These are phyloP conservation scores for Omphalotus guepiniiformis DNA, from an alignment of 768 basidiomycete species.

Conservation along the genomic window DNA sequence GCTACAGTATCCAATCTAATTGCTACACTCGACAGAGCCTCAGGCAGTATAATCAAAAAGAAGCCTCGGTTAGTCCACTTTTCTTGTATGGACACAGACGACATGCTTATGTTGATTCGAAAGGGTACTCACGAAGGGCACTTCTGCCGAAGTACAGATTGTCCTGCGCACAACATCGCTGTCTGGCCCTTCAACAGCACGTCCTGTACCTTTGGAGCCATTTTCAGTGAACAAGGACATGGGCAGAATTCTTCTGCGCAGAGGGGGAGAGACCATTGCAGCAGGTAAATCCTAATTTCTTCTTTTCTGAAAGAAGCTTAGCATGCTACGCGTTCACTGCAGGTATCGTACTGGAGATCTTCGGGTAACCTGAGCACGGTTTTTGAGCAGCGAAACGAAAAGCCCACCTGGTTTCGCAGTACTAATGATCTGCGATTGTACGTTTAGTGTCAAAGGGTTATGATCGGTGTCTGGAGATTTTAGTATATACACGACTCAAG, in stretches of 20 bases:
- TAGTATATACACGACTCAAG: too few species aligned
- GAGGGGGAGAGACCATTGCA: conserved; percentile 91
- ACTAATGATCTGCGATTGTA: too few species aligned
- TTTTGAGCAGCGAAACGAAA: too few species aligned
- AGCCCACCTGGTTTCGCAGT: too few species aligned
- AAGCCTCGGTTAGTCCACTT: conserved; percentile 67
- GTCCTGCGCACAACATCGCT: conserved; percentile 56
- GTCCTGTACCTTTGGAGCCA: conserved; percentile 81
- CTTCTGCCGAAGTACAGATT: conserved; percentile 84
- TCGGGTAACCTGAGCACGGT: too few species aligned
- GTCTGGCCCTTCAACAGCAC: conserved; percentile 40
- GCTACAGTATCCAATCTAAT: conserved; percentile 81
- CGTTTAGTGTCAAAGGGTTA: too few species aligned
- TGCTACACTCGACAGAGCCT: conserved; percentile 73
- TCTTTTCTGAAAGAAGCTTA: neutral
- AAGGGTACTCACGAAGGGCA: conserved; percentile 83
- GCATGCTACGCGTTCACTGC: conserved; percentile 3
- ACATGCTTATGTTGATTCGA: conserved; percentile 21
- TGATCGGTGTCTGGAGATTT: too few species aligned
- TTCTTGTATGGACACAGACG: neutral
- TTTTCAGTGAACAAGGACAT: conserved; percentile 91
- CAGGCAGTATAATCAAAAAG: conserved; percentile 66
- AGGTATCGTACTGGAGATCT: conserved; percentile 45
- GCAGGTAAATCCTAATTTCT: conserved; percentile 52
- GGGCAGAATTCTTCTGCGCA: conserved; percentile 84